Base-by-base conservation (phyloP, 2,329 filamentous ascomycete genomes). In the Immersiporthe knoxdaviesiana region DNA sequence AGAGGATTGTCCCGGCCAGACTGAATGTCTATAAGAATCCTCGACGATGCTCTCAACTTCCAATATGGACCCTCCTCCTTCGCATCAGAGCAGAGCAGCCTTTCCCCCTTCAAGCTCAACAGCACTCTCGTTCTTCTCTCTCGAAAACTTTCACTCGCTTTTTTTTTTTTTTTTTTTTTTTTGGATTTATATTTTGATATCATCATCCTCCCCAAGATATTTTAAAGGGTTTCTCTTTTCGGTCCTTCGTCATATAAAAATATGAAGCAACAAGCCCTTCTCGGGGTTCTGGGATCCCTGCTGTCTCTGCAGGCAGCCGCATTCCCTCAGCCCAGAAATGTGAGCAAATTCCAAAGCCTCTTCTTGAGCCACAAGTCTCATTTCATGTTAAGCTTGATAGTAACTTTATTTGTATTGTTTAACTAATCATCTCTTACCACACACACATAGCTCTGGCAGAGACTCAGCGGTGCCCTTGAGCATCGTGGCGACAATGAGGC, bases 21-120 rank as follows among this genome's bases (percentile, higher is more conserved):
- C 27, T 30, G 59, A 59, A 60, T 27, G 24, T 50, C 63, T 69
- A 69, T 69, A 69, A 69, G 56, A 67, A 59, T 66, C 50, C 37
- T n/a, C 27, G 30, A 50, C 21, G 39, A 50, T 67, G 64, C 64
- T 67, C 21, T 47, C 65, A 69, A 65, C 59, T 60, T 12, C 8
- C 65, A 52, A 37, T 50, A 69, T 63, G 68, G 24, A 65, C n/a
- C n/a, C 39, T n/a, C 8, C 18, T n/a, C 44, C 21, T 47, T 41
- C n/a, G 39, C 12, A 10, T 39, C 44, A 30, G 52, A 56, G 52
- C 52, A 47, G 39, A 44, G 41, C 50, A 59, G 54, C 58, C 27
- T 12, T 30, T 47, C 44, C 44, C 21, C 21, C 21, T n/a, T n/a
- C 18, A 32, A 8, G 16, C 14, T 18, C 52, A 32, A 32, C 52